Evolutionary conservation across 129 eudicot genomes (phyloP).

Genomic region (Silybum marianum): DNA sequence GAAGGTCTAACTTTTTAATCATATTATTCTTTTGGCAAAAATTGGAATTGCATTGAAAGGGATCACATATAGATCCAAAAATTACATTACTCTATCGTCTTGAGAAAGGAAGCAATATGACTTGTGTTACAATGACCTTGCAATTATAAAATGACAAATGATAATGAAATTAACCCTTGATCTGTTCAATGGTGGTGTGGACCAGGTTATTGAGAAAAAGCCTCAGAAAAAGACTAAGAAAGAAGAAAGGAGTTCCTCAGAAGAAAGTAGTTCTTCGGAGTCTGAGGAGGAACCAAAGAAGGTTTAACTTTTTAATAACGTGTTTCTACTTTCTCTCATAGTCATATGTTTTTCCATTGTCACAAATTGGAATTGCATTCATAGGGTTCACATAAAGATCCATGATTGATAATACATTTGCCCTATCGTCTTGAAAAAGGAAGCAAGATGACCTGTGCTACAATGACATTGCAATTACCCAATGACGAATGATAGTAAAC

Average conservation of each 20-base stretch:
- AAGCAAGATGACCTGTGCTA: not conserved
- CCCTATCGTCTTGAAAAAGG: not conserved
- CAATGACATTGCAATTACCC: not conserved
- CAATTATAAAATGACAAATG: not conserved
- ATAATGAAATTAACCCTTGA: not conserved
- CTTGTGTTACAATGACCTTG: not conserved
- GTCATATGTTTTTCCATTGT: not conserved
- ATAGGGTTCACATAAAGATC: slow-evolving; percentile 17
- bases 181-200: not conserved
- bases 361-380: not conserved
- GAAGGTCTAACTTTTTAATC: not conserved
- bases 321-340: not conserved
- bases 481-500: not conserved
- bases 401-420: not conserved
- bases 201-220: not conserved
- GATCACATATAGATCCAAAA: not conserved
- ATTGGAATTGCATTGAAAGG: not conserved
- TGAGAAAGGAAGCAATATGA: not conserved
- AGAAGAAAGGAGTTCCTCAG: not conserved
- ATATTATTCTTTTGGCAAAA: not conserved
- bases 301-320: not conserved
- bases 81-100: slow-evolving; percentile 28
- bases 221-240: not conserved
- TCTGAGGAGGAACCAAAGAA: slow-evolving; percentile 4
- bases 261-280: not conserved